phyloP scores from a whole-genome alignment of 192 early-diverging fungal genomes.

The Coemansia furcata region DNA sequence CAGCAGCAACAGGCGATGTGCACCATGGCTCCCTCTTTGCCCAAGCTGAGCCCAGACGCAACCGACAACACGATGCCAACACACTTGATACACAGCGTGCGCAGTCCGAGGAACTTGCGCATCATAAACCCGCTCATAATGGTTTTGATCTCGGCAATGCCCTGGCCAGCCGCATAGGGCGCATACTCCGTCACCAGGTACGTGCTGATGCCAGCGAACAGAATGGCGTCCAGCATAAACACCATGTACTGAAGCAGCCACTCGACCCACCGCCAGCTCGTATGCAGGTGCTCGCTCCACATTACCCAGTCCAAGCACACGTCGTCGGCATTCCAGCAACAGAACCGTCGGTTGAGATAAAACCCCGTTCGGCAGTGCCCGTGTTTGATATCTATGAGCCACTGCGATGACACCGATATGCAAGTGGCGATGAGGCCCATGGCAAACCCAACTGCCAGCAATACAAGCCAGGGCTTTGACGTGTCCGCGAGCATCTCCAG shows the following conservation, averaged over 20 bases:
- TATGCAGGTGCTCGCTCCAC: slow-evolving; percentile 56
- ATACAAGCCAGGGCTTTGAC: slow-evolving; percentile 42
- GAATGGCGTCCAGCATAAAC: slow-evolving; percentile 29
- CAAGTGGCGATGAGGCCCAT: slow-evolving; percentile 50
- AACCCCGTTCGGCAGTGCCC: slow-evolving; percentile 81
- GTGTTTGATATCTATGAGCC: slow-evolving; percentile 81
- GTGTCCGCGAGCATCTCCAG: slow-evolving; percentile 21
- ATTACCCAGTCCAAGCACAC: slow-evolving; percentile 58
- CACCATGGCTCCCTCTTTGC: slow-evolving; percentile 95
- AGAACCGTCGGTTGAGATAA: slow-evolving; percentile 77
- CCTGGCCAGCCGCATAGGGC: slow-evolving; percentile 75
- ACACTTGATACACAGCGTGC: slow-evolving; percentile 80
- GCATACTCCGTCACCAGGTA: slow-evolving; percentile 75
- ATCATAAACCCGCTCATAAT: slow-evolving; percentile 77
- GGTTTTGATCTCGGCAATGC: slow-evolving; percentile 82
- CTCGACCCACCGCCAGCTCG: slow-evolving; percentile 38
- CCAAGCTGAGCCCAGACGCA: slow-evolving; percentile 86
- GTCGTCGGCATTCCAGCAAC: slow-evolving; percentile 75
- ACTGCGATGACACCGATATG: slow-evolving; percentile 55
- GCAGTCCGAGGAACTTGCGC: slow-evolving; percentile 64
- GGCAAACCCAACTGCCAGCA: slow-evolving; percentile 38
- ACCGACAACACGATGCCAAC: slow-evolving; percentile 84
- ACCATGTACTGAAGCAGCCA: slow-evolving; percentile 49
- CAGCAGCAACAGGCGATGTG: slow-evolving; percentile 94
- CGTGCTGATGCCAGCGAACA: slow-evolving; percentile 74